Evolutionary conservation across 805 yeast genomes (phyloP).

Genomic region (Candida suzukii): DNA sequence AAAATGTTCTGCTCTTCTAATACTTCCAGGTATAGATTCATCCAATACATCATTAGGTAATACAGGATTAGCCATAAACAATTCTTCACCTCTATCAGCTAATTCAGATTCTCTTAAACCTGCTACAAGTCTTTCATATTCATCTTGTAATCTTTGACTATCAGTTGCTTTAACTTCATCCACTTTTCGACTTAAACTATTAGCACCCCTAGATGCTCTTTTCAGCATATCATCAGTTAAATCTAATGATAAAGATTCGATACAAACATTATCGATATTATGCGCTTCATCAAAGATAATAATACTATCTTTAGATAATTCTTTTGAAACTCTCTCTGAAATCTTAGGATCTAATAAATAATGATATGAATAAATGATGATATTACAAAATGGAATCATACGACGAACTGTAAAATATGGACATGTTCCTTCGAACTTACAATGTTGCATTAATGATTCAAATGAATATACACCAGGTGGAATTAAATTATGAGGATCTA

Average conservation of each 20-base stretch:
- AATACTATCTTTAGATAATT: conserved; percentile 85
- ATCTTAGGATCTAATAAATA: conserved; percentile 94
- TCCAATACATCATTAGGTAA: conserved; percentile 76
- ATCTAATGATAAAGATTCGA: conserved; percentile 88
- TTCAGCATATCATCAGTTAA: conserved; percentile 85
- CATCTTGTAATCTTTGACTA: conserved; percentile 77
- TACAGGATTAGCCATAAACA: conserved; percentile 81
- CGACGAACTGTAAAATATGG: conserved; percentile 98
- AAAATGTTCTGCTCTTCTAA: conserved; percentile 94
- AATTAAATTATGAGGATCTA: conserved; percentile 81
- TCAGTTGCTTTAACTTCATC: conserved; percentile 79
- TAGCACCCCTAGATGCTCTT: conserved; percentile 83
- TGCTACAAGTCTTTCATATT: conserved; percentile 83
- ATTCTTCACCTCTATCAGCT: conserved; percentile 47
- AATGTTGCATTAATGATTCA: conserved; percentile 71
- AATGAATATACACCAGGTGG: conserved; percentile 95
- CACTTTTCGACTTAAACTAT: conserved; percentile 69
- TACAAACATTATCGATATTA: conserved; percentile 97
- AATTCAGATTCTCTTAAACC: conserved; percentile 83
- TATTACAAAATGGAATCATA: conserved; percentile 91
- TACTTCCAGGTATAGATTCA: conserved; percentile 97
- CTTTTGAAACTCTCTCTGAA: conserved; percentile 90
- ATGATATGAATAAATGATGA: conserved; percentile 94
- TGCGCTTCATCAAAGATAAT: conserved; percentile 98
- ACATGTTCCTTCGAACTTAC: conserved; percentile 76